phyloP scores from a whole-genome alignment of 306 rosid species.

The Inga leiocalycina region DNA sequence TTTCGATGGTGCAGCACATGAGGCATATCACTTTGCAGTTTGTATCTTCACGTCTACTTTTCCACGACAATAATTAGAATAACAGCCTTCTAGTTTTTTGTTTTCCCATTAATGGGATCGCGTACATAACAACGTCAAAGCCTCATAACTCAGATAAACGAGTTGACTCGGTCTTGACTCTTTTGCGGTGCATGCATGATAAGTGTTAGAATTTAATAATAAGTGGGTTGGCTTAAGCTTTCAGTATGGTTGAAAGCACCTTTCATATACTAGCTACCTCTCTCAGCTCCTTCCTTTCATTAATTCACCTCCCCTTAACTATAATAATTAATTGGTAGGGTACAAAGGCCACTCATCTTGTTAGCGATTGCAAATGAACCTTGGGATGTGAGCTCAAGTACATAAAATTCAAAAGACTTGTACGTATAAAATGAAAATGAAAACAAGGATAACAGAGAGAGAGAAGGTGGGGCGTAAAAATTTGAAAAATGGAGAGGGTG shows the following conservation, averaged over 20 bases:
- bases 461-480: background rate
- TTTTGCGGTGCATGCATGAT: background rate
- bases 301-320: background rate
- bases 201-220: background rate
- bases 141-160: slow-evolving; percentile 1
- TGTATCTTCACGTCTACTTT: slow-evolving; percentile 33
- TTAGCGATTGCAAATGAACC: background rate
- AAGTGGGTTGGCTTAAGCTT: slow-evolving; percentile 24
- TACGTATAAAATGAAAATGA: background rate
- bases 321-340: background rate
- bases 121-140: background rate
- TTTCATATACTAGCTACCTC: slow-evolving; percentile 11
- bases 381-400: background rate
- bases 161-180: slow-evolving; percentile 20
- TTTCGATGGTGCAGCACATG: slow-evolving; percentile 14
- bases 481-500: slow-evolving; percentile 24
- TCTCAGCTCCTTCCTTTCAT: background rate
- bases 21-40: slow-evolving; percentile 15
- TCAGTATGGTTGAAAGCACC: slow-evolving; percentile 34
- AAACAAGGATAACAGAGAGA: background rate
- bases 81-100: background rate
- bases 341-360: background rate
- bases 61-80: slow-evolving; percentile 34
- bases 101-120: background rate
- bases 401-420: background rate